These are phyloP conservation scores for Pleurotus citrinopileatus DNA, from an alignment of 768 basidiomycete species.

Conservation along the genomic window DNA sequence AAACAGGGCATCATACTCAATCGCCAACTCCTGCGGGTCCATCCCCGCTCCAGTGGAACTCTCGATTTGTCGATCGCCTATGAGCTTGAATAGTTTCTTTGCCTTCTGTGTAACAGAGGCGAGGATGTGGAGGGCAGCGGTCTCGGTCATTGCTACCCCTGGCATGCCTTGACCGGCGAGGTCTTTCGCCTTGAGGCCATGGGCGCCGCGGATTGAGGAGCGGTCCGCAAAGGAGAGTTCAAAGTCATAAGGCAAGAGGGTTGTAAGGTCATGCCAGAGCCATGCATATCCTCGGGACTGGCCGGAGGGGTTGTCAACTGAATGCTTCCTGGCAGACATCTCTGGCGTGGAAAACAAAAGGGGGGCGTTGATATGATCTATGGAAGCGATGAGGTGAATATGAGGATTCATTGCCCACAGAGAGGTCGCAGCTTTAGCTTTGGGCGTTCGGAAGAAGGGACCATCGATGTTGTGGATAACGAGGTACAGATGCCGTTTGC, in stretches of 20 bases:
- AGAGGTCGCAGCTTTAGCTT: slow-evolving; percentile 64
- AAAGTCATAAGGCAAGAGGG: slow-evolving; percentile 76
- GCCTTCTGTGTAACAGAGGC: slow-evolving; percentile 87
- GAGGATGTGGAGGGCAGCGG: slow-evolving; percentile 76
- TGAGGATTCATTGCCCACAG: slow-evolving; percentile 69
- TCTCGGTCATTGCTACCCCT: slow-evolving; percentile 60
- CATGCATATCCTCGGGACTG: slow-evolving; percentile 59
- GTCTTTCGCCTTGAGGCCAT: slow-evolving; percentile 9
- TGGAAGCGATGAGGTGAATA: slow-evolving; percentile 80
- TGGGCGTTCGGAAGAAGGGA: slow-evolving; percentile 59
- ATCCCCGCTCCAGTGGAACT: slow-evolving; percentile 38
- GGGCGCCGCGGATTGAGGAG: slow-evolving; percentile 55
- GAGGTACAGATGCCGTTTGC: slow-evolving; percentile 59
- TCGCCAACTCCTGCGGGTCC: slow-evolving; percentile 53
- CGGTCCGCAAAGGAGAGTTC: slow-evolving; percentile 70
- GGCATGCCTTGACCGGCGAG: slow-evolving; percentile 22
- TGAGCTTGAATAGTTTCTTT: slow-evolving; percentile 72
- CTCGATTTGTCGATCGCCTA: slow-evolving; percentile 68
- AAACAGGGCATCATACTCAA: slow-evolving; percentile 68
- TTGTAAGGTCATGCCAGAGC: slow-evolving; percentile 91
- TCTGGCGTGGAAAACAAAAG: slow-evolving; percentile 82
- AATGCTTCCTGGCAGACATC: slow-evolving; percentile 49
- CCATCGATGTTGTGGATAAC: slow-evolving; percentile 90
- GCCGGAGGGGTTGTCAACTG: slow-evolving; percentile 12
- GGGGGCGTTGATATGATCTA: slow-evolving; percentile 85